Conservation (phyloP, 2,329 filamentous ascomycete genomes). For the Colletotrichum acutatum region DNA sequence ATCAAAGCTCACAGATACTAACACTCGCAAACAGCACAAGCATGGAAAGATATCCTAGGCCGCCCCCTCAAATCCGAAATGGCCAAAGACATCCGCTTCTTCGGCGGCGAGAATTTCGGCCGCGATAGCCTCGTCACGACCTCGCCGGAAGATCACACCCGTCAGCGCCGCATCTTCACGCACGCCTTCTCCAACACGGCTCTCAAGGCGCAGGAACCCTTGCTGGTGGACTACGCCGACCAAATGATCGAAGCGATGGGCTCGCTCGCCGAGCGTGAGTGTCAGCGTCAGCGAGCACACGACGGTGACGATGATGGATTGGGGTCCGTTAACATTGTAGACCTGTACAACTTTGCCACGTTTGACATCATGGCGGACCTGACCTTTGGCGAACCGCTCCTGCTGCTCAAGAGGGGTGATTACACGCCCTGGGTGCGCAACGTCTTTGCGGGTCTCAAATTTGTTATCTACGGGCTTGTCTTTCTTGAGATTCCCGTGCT, state of each 20-base stretch:
- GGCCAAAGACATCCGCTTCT: slow-evolving; percentile 30
- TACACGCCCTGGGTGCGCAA: slow-evolving; percentile 42
- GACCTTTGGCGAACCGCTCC: slow-evolving; percentile 43
- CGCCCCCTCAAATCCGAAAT: slow-evolving; percentile 29
- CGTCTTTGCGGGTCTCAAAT: slow-evolving; percentile 37
- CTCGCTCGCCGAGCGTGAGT: slow-evolving; percentile 37
- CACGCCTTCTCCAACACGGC: slow-evolving; percentile 40
- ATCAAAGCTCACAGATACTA: not conserved
- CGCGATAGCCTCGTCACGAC: slow-evolving; percentile 38
- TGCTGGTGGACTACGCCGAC: slow-evolving; percentile 50
- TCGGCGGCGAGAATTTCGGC: slow-evolving; percentile 31
- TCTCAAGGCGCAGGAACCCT: slow-evolving; percentile 40
- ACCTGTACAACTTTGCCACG: slow-evolving; percentile 40
- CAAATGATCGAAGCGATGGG: slow-evolving; percentile 47
- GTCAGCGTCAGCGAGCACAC: not conserved
- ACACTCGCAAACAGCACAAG: slow-evolving; percentile 28
- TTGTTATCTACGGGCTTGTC: slow-evolving; percentile 22
- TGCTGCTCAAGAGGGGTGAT: slow-evolving; percentile 38
- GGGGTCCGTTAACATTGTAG: slow-evolving; percentile 24
- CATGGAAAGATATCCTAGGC: slow-evolving; percentile 34
- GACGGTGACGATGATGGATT: too few relatives aligned
- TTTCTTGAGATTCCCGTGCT: slow-evolving; percentile 27
- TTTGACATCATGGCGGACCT: slow-evolving; percentile 46
- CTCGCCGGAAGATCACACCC: slow-evolving; percentile 21
- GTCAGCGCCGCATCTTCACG: slow-evolving; percentile 33